Percentiles rank a stretch among this genome's conserved stretches.
These are phyloP conservation scores for Geum urbanum DNA, from an alignment of 306 rosid species.

Conservation along the genomic window DNA sequence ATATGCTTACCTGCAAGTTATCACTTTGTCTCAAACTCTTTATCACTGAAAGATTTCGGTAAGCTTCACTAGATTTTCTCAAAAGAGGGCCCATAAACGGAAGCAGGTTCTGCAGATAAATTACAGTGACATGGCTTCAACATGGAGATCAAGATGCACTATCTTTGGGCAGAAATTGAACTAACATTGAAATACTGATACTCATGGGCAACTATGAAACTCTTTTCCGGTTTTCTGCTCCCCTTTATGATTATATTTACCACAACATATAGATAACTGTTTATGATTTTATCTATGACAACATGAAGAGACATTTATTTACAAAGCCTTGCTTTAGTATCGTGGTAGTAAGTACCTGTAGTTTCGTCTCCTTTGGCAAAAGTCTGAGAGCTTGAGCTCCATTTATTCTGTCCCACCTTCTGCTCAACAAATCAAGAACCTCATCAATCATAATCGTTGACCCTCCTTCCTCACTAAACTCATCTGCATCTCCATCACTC, in stretches of 20 bases:
- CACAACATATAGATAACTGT: background rate
- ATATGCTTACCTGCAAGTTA: slow-evolving; percentile 78
- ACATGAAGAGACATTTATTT: too few species aligned
- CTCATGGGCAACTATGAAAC: background rate
- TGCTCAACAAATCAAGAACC: slow-evolving; percentile 85
- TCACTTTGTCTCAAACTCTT: slow-evolving; percentile 90
- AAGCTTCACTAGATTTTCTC: slow-evolving; percentile 84
- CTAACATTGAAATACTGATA: background rate
- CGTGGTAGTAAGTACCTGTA: slow-evolving; percentile 53
- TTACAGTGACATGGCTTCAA: slow-evolving; percentile 19
- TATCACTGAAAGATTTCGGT: slow-evolving; percentile 81
- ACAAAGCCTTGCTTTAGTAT: background rate
- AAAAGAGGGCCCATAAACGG: slow-evolving; percentile 93
- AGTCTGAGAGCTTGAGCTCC: slow-evolving; percentile 98
- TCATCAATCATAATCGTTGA: slow-evolving; percentile 79
- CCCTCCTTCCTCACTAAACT: slow-evolving; percentile 55
- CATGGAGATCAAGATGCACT: background rate
- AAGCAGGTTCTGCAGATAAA: slow-evolving; percentile 72
- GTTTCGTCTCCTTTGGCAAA: slow-evolving; percentile 82
- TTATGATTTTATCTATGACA: background rate
- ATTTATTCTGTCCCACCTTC: slow-evolving; percentile 85
- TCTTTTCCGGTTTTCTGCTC: background rate
- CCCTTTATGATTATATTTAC: background rate
- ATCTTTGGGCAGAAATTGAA: background rate
- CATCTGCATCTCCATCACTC: slow-evolving; percentile 80